These are phyloP conservation scores for Umbellularia californica DNA, from an alignment of 164 flowering plant genomes.

Conservation along the genomic window DNA sequence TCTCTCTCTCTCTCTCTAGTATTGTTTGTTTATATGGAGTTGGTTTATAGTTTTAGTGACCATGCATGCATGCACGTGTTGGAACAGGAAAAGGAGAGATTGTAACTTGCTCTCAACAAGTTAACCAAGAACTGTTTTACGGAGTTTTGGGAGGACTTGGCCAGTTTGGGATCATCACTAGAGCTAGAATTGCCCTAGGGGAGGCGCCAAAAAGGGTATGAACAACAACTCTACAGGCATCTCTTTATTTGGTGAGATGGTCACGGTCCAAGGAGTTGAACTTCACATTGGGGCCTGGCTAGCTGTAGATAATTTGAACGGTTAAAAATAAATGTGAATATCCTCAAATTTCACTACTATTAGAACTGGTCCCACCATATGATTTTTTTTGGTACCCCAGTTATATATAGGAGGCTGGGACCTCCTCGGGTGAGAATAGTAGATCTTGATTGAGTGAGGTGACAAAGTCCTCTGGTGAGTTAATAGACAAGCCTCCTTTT, in stretches of 20 bases:
- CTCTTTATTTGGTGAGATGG: neutral
- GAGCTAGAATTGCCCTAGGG: slow-evolving; percentile 15
- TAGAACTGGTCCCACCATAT: neutral
- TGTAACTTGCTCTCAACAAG: slow-evolving; percentile 11
- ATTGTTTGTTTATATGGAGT: too few relatives aligned
- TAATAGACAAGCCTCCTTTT: too few relatives aligned
- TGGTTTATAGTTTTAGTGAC: too few relatives aligned
- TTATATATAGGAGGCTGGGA: too few relatives aligned
- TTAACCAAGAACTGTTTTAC: slow-evolving; percentile 11
- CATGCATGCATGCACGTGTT: neutral
- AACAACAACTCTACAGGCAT: too few relatives aligned
- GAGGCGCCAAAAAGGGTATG: slow-evolving; percentile 11
- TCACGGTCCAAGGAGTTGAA: neutral
- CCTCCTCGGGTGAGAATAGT: too few relatives aligned
- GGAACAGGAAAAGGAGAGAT: slow-evolving; percentile 16
- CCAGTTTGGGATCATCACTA: slow-evolving; percentile 18
- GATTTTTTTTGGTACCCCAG: too few relatives aligned
- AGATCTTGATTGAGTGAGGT: too few relatives aligned
- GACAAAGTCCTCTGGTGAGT: too few relatives aligned
- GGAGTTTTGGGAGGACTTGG: slow-evolving; percentile 20
- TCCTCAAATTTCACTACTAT: neutral
- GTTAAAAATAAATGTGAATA: too few relatives aligned
- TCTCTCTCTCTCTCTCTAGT: too few relatives aligned
- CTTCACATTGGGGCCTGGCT: neutral
- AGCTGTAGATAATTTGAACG: too few relatives aligned